Base-by-base conservation (phyloP, 2,329 filamentous ascomycete genomes). In the Xylaria sp. region DNA sequence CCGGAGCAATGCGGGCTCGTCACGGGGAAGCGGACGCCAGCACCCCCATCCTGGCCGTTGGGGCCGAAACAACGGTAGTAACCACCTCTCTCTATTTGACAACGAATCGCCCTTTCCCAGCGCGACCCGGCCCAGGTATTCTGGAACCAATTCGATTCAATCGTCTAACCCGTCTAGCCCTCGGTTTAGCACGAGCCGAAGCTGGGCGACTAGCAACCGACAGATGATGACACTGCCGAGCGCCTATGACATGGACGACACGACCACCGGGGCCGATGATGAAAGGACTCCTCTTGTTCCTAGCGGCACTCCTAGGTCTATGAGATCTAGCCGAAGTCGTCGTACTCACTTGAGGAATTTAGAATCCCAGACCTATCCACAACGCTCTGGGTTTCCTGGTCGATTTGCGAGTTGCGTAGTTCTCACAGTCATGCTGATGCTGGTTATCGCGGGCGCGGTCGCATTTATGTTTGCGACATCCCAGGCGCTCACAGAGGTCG, bases 401-500 rank as follows among this genome's bases (percentile, higher is more conserved):
- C 85, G 89, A 29, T 91, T 92, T 65, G 91, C 91, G n/a, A 90
- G 91, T 50, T 97, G 92, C 68, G 78, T 95, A 9, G 83, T 96
- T 11, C 81, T 96, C n/a, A 86, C 88, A 2, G 80, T 95, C 58
- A 86, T 97, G 76, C 76, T 97, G 19, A 74, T 94, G 37, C 77
- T 96, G 16, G 84, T 97, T 39, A 83, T 95, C 44, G 87, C 91
- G n/a, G 91, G 90, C 39, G 89, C 90, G 8, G 87, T 94, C 37
- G 90, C 89, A 19, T 94, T 97, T 71, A 86, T 97, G 73, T 89
- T 97, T 72, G 90, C 92, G 42, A 93, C 92, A 18, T 96, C 92
- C 24, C 92, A 96, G 67, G 90, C 92, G 6, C 82, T 99, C 44
- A 83, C 85, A 21, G 85, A 90, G 60, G 89, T 97, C 54, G 80